Base-by-base conservation (phyloP, 208 protist genomes). In the Trypanosoma lewisi region DNA sequence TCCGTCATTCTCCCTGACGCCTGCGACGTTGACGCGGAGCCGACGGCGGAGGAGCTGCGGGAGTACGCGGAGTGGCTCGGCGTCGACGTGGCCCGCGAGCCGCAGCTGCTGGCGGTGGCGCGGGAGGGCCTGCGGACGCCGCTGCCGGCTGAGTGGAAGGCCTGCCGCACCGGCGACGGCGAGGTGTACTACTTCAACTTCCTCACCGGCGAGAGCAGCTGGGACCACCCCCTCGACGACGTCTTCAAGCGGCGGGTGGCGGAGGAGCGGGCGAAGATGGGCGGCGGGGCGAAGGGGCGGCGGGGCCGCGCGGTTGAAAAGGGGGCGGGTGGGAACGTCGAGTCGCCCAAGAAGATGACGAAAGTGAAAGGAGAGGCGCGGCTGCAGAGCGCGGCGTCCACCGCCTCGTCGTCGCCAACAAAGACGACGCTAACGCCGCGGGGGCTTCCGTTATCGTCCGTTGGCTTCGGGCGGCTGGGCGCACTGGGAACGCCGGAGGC, bases 151-250 rank as follows among this genome's bases (percentile, higher is more conserved):
- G 80, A 86, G 27, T 98, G 96, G 96, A 92, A 86, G 50, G 85
- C 90, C 5, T 97, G 93, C 73, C 83, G 96, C 57, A 95, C 93
- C 1, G 60, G 75, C 17, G 65, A 78, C 9, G 85, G 84, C 28
- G 89, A 97, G 44, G 74, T 98, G 17, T 98, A 98, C 70, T 98
- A 98, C 80, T 98, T 97, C 75, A 97, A 98, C 83, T 97, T 97
- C 53, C 37, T 59, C 14, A 94, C 87, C 9, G 91, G 89, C 25
- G 85, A 97, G 37, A 92, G 75, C 42, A 80, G 89, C 34, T 98
- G 96, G 95, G 94, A 97, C 51, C 95, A 98, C 75, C 96, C 96
- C 12, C 78, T 93, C 67, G 96, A 98, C 67, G 79, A 86, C 0
- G 74, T 94, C 62, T 98, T 95, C 77, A 89, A 85, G 61, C 36